A percentile compares a stretch with the other conserved stretches of the same genome.
Evolutionary conservation across 208 protist genomes (phyloP).

Genomic region (Trypanosoma lewisi): DNA sequence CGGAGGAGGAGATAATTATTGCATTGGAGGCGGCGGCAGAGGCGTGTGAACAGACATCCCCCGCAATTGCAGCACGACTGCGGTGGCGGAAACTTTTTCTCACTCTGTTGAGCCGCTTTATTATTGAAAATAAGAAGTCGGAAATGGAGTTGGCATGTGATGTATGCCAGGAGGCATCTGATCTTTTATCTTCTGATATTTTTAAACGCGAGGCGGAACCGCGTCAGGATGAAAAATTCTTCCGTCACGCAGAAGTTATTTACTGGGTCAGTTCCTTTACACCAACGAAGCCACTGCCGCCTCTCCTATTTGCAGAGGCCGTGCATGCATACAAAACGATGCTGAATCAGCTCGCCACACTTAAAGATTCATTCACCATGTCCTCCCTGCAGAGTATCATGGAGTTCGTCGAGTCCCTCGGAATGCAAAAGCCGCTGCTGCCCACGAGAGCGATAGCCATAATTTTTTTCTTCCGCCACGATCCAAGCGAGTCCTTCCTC

Average conservation of each 20-base stretch:
- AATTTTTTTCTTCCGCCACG: slow-evolving; percentile 60
- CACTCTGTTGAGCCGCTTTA: slow-evolving; percentile 43
- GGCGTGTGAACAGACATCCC: slow-evolving; percentile 20
- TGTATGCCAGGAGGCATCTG: slow-evolving; percentile 42
- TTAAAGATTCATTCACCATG: slow-evolving; percentile 43
- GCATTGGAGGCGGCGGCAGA: slow-evolving; percentile 58
- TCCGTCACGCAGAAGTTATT: slow-evolving; percentile 48
- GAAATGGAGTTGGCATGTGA: slow-evolving; percentile 58
- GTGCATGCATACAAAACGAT: slow-evolving; percentile 48
- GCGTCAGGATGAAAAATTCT: slow-evolving; percentile 36
- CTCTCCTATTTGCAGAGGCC: slow-evolving; percentile 44
- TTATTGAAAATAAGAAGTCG: slow-evolving; percentile 37
- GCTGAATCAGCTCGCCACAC: slow-evolving; percentile 63
- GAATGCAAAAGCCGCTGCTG: slow-evolving; percentile 66
- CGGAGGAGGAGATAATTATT: slow-evolving; percentile 57
- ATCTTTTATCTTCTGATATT: slow-evolving; percentile 34
- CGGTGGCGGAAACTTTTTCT: slow-evolving; percentile 71
- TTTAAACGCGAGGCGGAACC: slow-evolving; percentile 57
- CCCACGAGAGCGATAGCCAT: slow-evolving; percentile 62
- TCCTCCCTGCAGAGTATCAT: slow-evolving; percentile 48
- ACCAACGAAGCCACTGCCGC: slow-evolving; percentile 46
- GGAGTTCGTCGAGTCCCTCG: slow-evolving; percentile 69
- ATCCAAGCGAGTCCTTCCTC: slow-evolving; percentile 76
- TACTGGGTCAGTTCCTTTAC: slow-evolving; percentile 76
- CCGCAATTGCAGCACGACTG: slow-evolving; percentile 54